Conservation (phyloP, 176 grass and related monocot species). For the Avena eriantha region DNA sequence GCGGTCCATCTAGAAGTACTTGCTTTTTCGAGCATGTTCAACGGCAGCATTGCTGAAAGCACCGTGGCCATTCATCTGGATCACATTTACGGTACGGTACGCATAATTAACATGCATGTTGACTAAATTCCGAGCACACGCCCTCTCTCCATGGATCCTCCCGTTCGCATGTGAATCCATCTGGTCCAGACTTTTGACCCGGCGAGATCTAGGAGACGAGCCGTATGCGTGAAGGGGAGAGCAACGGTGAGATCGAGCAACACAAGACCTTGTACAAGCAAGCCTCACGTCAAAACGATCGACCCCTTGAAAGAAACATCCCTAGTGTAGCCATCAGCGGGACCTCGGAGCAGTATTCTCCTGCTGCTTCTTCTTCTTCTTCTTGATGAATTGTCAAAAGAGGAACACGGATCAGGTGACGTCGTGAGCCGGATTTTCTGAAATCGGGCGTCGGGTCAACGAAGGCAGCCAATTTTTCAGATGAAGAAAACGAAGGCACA, state of each 20-base stretch:
- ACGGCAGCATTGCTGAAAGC: background rate
- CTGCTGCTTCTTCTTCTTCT: too few relatives aligned
- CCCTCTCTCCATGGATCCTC: background rate
- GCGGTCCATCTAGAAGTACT: too few relatives aligned
- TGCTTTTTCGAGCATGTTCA: background rate
- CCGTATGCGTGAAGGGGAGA: slow-evolving; percentile 4
- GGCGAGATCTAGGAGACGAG: too few relatives aligned
- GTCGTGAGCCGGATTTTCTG: background rate
- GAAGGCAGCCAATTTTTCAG: too few relatives aligned
- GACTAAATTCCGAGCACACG: background rate
- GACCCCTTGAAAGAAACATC: background rate
- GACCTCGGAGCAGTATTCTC: background rate
- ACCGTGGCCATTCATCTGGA: background rate
- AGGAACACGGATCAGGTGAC: background rate
- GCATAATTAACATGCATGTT: background rate
- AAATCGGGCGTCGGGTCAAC: background rate
- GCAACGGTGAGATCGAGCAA: background rate
- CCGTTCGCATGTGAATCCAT: background rate
- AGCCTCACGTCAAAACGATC: background rate
- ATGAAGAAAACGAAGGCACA: background rate
- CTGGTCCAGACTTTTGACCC: background rate
- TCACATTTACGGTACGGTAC: background rate
- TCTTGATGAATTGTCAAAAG: background rate
- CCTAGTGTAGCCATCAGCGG: background rate
- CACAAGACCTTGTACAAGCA: background rate